phyloP scores from a whole-genome alignment of 768 basidiomycete genomes.

The Paxillus involutus region DNA sequence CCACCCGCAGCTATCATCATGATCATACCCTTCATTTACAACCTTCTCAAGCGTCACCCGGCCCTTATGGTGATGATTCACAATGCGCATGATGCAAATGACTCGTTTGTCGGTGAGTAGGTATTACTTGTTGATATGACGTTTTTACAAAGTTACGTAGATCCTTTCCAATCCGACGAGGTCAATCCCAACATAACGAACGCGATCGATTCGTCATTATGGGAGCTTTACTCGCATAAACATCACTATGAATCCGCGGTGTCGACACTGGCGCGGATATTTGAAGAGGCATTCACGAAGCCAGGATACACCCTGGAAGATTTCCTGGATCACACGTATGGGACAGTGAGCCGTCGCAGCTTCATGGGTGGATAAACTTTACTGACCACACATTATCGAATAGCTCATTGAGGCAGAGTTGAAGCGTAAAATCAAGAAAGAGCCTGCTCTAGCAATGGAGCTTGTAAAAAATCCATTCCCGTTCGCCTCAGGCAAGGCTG shows the following conservation, averaged over 20 bases:
- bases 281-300: slow-evolving; percentile 93
- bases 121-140: background rate
- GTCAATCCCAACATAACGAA: slow-evolving; percentile 72
- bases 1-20: slow-evolving; percentile 91
- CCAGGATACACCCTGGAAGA: slow-evolving; percentile 89
- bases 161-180: slow-evolving; percentile 72
- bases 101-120: slow-evolving; percentile 34
- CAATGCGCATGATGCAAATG: slow-evolving; percentile 42
- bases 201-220: slow-evolving; percentile 85
- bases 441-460: slow-evolving; percentile 59
- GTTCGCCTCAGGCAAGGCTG: slow-evolving; percentile 25
- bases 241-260: slow-evolving; percentile 85
- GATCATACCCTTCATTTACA: slow-evolving; percentile 92
- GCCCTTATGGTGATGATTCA: slow-evolving; percentile 94
- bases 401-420: slow-evolving; percentile 88
- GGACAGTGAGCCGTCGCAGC: slow-evolving; percentile 53
- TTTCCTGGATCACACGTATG: slow-evolving; percentile 92
- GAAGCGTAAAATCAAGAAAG: slow-evolving; percentile 76
- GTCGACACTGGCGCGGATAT: slow-evolving; percentile 85
- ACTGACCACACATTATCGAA: slow-evolving; percentile 3
- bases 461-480: slow-evolving; percentile 31
- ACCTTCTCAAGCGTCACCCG: slow-evolving; percentile 89
- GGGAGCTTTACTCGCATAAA: slow-evolving; percentile 84
- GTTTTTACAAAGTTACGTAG: slow-evolving; percentile 30
- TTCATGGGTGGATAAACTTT: background rate